Conservation (phyloP, 73 alveolate species). For the Tetrahymena thermophila region DNA sequence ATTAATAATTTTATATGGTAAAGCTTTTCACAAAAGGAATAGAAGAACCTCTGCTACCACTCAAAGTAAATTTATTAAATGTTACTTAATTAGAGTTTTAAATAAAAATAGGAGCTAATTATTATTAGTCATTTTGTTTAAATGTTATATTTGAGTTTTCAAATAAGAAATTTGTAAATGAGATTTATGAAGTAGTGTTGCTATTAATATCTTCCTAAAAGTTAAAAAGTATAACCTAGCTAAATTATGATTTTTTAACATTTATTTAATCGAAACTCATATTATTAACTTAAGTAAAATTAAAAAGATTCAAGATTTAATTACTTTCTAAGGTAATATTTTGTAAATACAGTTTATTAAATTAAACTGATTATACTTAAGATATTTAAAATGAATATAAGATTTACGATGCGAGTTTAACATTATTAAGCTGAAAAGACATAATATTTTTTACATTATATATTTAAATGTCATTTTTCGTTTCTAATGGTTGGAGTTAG, state of each 20-base stretch:
- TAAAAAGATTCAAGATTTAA: neutral
- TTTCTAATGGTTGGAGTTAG: too few species aligned
- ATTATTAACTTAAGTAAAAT: neutral
- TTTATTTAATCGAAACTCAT: neutral
- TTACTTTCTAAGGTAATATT: neutral
- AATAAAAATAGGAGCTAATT: neutral
- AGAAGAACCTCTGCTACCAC: neutral
- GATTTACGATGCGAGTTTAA: neutral
- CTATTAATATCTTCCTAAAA: too few species aligned
- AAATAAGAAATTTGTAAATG: neutral
- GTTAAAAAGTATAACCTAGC: too few species aligned
- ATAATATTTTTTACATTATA: too few species aligned
- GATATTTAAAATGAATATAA: too few species aligned
- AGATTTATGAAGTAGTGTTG: neutral
- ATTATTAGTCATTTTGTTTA: neutral
- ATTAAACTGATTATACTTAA: neutral
- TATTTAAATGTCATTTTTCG: too few species aligned
- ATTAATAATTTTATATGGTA: neutral
- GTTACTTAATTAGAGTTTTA: neutral
- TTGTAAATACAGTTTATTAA: too few species aligned
- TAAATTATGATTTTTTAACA: too few species aligned
- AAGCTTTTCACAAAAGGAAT: neutral
- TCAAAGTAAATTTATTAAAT: neutral
- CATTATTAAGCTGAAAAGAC: neutral
- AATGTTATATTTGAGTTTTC: too few species aligned